Evolutionary conservation across 2,329 filamentous ascomycete species (phyloP), one percentile per base, ranked within the genome.

Genomic region (Conoideocrella luteorostrata): DNA sequence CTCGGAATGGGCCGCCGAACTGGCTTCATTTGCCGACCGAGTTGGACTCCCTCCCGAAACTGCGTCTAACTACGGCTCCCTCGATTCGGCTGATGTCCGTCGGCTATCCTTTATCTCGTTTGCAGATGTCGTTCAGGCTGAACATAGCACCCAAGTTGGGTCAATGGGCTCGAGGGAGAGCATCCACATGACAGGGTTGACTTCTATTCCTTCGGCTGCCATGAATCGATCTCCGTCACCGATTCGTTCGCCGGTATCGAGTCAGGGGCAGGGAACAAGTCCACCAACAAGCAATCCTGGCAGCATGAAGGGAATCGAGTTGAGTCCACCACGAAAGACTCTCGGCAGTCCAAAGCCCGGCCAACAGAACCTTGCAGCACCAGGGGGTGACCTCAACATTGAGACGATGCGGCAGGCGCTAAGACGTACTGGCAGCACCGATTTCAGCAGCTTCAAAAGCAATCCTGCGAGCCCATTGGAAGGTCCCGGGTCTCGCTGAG

Each of bases 31-130:
- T 56, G 67, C 72, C 5, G 70, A 72, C 45, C 66, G 65, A 38
- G 71, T 60, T 39, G 55, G 57, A 48, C 58, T 59, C 29, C 56
- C 57, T 37, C 63, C 80, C 33, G 86, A 91, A 52, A 72, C 73
- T 21, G 80, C 79, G 2, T 86, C 84, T 46, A 88, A 81, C 59
- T 91, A 91, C 61, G 87, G 84, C 24, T 80, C 83, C 36, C 70
- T 91, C 48, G 89, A 95, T 21, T 65, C 63, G 7, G 75, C 79
- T 37, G 90, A 95, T 56, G 78, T 94, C 15, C 82, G 88, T 36
- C 81, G 91, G 18, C 68, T 97, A 49, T 93, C 86, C 62, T 97
- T 97, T 68, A 95, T 97, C 60, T 95, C 89, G 7, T 97, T 97
- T 64, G 90, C 91, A 48, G 91, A 97, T 57, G 88, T 97, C 9